Evolutionary conservation across 257 asterid species (phyloP).

Genomic region (Solanum virginianum): DNA sequence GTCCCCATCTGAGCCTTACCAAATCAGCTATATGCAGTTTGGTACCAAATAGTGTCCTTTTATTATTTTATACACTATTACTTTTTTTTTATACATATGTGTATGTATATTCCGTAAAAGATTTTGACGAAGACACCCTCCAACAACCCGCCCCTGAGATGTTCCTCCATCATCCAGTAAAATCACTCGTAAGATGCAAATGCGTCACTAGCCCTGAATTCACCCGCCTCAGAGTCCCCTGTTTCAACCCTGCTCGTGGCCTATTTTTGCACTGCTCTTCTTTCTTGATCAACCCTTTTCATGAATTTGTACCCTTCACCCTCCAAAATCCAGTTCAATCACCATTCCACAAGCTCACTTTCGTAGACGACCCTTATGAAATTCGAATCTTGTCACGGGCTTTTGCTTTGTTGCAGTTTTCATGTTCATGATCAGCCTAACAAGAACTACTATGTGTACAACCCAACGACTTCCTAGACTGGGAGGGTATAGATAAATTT

Average conservation of each 20-base stretch:
- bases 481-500: neutral
- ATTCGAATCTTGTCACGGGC: slow-evolving; percentile 25
- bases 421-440: neutral
- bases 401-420: slow-evolving; percentile 7
- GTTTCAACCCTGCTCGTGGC: neutral
- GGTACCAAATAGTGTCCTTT: too few relatives aligned
- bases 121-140: too few relatives aligned
- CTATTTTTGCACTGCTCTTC: neutral
- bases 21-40: too few relatives aligned
- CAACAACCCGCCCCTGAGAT: neutral
- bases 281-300: neutral
- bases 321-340: neutral
- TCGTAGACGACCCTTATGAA: neutral
- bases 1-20: too few relatives aligned
- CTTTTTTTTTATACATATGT: too few relatives aligned
- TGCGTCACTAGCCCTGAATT: neutral
- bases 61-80: too few relatives aligned
- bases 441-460: slow-evolving; percentile 13
- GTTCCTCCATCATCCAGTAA: neutral
- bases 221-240: neutral
- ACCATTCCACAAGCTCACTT: neutral
- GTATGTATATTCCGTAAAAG: too few relatives aligned
- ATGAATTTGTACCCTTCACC: neutral
- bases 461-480: slow-evolving; percentile 21
- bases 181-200: neutral